Base-by-base conservation (phyloP, 345 rosid genomes). In the Carallia brachiata region DNA sequence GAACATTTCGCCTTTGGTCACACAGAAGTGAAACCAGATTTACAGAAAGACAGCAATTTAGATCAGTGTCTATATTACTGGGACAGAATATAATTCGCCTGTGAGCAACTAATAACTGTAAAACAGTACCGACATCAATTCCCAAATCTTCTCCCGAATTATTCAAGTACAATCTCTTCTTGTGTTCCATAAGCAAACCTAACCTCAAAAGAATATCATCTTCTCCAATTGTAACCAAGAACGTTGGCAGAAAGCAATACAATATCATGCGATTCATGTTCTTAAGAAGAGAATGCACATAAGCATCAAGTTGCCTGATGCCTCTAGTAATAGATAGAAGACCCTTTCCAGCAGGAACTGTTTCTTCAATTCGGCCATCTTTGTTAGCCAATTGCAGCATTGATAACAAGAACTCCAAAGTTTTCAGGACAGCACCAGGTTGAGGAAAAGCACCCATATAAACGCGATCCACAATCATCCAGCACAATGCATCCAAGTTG, bases 401-500 rank as follows among this genome's bases (percentile, higher is more conserved):
- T 17, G 99, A 96, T 80, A 96, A 77, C 77, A 96, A 79, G 80
- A 96, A 96, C 80, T 96, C 99, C 30, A 96, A 83, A 72, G 88
- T 92, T 74, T 82, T 90, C 63, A 92, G 82, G 70, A 90, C 93
- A 78, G 77, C 86, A 60, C 84, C 78, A 70, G 99, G 91, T 73
- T 86, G 96, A 81, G 97, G 91, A 77, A 95, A 89, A 68, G 97
- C 96, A 77, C 98, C 97, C 96, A 92, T 95, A 75, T 89, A 95
- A 40, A 89, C 90, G 62, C 98, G 92, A 78, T 95, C 99, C 75
- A 95, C 98, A 76, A 92, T 84, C 94, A 89, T 87, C 96, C 94
- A 90, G 78, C 98, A 92, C 72, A 95, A 85, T 28, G 98, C 85
- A 80, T 95, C 99, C 76, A 95, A 81, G 78, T 95, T 95, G 6